Conservation (phyloP, 2,329 filamentous ascomycete genomes). For the Cladophialophora carrionii region DNA sequence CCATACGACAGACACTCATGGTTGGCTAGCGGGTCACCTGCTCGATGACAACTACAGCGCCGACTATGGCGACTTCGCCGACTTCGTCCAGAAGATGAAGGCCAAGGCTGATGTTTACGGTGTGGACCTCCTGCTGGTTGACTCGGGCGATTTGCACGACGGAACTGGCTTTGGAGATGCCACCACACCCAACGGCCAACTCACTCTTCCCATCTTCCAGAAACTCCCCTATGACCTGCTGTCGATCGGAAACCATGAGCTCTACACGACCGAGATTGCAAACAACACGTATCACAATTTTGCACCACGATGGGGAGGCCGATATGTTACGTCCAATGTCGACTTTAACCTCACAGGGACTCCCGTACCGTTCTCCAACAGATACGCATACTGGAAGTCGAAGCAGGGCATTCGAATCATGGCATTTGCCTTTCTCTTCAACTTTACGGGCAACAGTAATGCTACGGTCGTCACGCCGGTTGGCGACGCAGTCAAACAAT, state of each 20-base stretch:
- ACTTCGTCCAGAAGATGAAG: slow-evolving; percentile 64
- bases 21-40: slow-evolving; percentile 91
- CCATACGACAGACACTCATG: slow-evolving; percentile 92
- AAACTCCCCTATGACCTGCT: slow-evolving; percentile 59
- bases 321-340: slow-evolving; percentile 59
- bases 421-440: slow-evolving; percentile 57
- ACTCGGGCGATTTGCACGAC: slow-evolving; percentile 68
- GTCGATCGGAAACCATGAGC: slow-evolving; percentile 66
- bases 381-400: slow-evolving; percentile 57
- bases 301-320: slow-evolving; percentile 60
- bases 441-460: slow-evolving; percentile 62
- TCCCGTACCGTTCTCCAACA: slow-evolving; percentile 38
- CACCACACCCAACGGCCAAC: slow-evolving; percentile 59
- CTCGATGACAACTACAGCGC: slow-evolving; percentile 86
- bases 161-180: slow-evolving; percentile 66
- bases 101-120: slow-evolving; percentile 59
- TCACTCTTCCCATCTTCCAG: slow-evolving; percentile 59
- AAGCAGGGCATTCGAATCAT: slow-evolving; percentile 56
- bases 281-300: slow-evolving; percentile 65
- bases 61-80: slow-evolving; percentile 68
- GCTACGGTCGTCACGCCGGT: slow-evolving; percentile 64
- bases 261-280: slow-evolving; percentile 65
- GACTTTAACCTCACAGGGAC: slow-evolving; percentile 52
- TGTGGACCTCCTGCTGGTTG: slow-evolving; percentile 64
- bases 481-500: slow-evolving; percentile 55